Conservation (phyloP, 2,329 filamentous ascomycete genomes). For the Cladosporium sp. region DNA sequence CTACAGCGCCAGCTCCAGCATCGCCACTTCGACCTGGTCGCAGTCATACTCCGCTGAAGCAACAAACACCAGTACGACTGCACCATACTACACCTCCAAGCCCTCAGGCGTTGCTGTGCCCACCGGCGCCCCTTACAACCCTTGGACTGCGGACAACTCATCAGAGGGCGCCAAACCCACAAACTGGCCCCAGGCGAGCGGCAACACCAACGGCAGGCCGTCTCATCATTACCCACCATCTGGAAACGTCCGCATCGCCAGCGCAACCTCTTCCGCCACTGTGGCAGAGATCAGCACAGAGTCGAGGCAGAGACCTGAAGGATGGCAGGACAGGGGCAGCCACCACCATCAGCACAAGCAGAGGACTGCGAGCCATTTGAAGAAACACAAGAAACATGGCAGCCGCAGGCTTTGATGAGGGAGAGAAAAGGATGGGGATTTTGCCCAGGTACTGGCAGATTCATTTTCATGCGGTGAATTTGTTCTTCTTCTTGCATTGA, state of each 20-base stretch:
- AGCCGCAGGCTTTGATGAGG: slow-evolving; percentile 1
- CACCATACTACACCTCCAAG: background rate
- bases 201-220: background rate
- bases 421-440: background rate
- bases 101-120: background rate
- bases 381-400: slow-evolving; percentile 23
- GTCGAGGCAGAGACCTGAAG: background rate
- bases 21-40: background rate
- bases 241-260: background rate
- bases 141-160: background rate
- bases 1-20: background rate
- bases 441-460: background rate
- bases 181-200: background rate
- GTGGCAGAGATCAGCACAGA: background rate
- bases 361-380: slow-evolving; percentile 21
- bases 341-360: slow-evolving; percentile 12
- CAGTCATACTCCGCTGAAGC: background rate
- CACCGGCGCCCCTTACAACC: background rate
- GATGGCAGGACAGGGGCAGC: background rate
- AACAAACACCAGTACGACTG: background rate
- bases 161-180: background rate
- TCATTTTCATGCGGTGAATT: too few species aligned
- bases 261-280: background rate
- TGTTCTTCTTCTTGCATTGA: background rate
- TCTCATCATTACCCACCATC: background rate